Evolutionary conservation across 352 stramenopile species (phyloP).

Genomic region (Phytopythium boreale): DNA sequence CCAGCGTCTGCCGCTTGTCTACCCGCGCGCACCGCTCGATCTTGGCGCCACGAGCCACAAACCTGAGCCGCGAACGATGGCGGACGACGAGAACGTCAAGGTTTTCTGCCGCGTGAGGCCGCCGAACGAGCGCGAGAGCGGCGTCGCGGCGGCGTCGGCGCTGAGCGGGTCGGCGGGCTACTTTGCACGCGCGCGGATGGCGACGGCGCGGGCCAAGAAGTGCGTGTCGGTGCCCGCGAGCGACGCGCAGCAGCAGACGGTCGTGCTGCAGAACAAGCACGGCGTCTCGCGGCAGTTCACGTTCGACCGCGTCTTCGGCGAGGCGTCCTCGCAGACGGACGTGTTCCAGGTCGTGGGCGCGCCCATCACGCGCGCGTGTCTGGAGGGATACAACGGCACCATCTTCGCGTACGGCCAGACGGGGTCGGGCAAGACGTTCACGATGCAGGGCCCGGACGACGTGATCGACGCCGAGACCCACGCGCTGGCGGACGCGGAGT

Average conservation of each 20-base stretch:
- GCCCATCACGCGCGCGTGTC: constrained; percentile 77
- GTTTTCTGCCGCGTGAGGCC: constrained; percentile 87
- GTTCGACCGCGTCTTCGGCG: constrained; percentile 91
- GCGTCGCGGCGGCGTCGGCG: constrained; percentile 8
- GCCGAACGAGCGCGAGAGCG: constrained; percentile 71
- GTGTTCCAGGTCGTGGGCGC: constrained; percentile 87
- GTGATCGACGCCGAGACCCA: constrained; percentile 45
- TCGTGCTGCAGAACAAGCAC: constrained; percentile 58
- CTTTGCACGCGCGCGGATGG: constrained; percentile 12
- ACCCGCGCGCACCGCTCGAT: neutral
- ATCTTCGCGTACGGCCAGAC: constrained; percentile 89
- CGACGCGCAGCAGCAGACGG: constrained; percentile 48
- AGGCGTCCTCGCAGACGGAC: constrained; percentile 88
- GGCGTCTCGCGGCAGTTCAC: constrained; percentile 68
- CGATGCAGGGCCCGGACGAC: constrained; percentile 79
- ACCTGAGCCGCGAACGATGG: constrained; percentile 3
- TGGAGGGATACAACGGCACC: constrained; percentile 84
- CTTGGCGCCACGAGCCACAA: neutral
- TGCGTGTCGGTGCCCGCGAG: constrained; percentile 50
- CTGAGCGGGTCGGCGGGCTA: constrained; percentile 16
- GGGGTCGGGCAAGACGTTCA: constrained; percentile 83
- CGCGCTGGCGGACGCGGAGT: constrained; percentile 25
- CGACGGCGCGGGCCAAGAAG: constrained; percentile 44
- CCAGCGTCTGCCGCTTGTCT: neutral
- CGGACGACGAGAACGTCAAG: constrained; percentile 68